phyloP scores from a whole-genome alignment of 768 basidiomycete genomes.

The Hericium coralloides region DNA sequence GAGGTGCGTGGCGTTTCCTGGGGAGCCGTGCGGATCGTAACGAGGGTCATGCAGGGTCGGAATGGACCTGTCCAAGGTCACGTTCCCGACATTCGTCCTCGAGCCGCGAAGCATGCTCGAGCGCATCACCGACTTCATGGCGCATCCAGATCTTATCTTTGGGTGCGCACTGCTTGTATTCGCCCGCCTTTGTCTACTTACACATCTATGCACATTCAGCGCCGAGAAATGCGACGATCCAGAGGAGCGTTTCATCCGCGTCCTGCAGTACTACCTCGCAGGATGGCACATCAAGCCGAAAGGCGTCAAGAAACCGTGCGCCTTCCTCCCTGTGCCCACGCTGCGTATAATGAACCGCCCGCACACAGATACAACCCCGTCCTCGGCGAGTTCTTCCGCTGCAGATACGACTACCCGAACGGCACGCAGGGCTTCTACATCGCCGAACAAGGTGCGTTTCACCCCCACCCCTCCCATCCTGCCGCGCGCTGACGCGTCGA shows the following conservation, averaged over 20 bases:
- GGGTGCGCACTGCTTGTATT: conserved; percentile 45
- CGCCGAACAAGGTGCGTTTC: conserved; percentile 76
- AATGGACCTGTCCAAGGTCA: conserved; percentile 94
- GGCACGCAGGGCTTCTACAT: conserved; percentile 94
- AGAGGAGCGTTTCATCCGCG: conserved; percentile 85
- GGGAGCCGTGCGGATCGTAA: not conserved
- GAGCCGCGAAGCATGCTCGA: conserved; percentile 97
- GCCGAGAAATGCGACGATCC: conserved; percentile 74
- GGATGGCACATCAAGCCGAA: conserved; percentile 99
- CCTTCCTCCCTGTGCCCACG: conserved; percentile 12
- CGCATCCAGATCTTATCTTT: conserved; percentile 95
- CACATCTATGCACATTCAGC: conserved; percentile 30
- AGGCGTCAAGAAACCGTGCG: conserved; percentile 98
- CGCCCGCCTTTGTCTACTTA: not conserved
- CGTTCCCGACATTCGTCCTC: conserved; percentile 90
- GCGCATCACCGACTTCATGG: conserved; percentile 98
- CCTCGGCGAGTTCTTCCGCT: conserved; percentile 96
- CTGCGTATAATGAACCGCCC: not conserved
- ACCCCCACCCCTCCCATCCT: not conserved
- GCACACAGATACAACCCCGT: conserved; percentile 85
- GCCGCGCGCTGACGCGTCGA: not conserved
- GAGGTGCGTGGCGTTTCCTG: conserved; percentile 36
- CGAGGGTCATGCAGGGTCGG: conserved; percentile 53
- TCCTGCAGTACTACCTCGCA: conserved; percentile 92
- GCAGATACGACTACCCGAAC: conserved; percentile 86